These are phyloP conservation scores for Backusella tarrabulga DNA, from an alignment of 192 early-diverging fungal species.

Conservation along the genomic window DNA sequence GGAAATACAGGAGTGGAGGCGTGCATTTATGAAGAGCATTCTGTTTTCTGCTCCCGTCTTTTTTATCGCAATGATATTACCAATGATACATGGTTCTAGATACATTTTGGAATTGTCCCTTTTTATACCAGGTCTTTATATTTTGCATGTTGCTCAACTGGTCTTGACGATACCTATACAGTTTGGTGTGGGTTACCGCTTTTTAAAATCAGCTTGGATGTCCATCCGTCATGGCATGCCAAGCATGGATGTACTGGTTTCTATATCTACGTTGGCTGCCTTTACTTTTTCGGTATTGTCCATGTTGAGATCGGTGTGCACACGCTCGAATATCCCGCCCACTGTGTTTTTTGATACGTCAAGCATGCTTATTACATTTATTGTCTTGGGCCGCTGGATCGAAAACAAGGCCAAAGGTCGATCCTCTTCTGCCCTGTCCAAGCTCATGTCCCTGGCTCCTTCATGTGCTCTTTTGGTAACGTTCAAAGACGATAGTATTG, in stretches of 20 bases:
- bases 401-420: slow-evolving; percentile 95
- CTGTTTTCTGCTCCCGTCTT: slow-evolving; percentile 82
- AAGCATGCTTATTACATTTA: slow-evolving; percentile 89
- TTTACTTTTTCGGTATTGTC: slow-evolving; percentile 81
- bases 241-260: slow-evolving; percentile 95
- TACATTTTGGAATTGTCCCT: slow-evolving; percentile 37
- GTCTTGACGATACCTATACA: slow-evolving; percentile 87
- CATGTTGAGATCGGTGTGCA: slow-evolving; percentile 63
- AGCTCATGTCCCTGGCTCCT: slow-evolving; percentile 85
- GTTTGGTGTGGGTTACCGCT: slow-evolving; percentile 81
- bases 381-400: slow-evolving; percentile 87
- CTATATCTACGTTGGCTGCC: slow-evolving; percentile 81
- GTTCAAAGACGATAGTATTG: slow-evolving; percentile 43
- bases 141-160: slow-evolving; percentile 65
- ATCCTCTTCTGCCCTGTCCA: slow-evolving; percentile 83
- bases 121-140: slow-evolving; percentile 56
- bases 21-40: slow-evolving; percentile 64
- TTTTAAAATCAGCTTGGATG: slow-evolving; percentile 80
- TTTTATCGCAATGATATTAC: slow-evolving; percentile 74
- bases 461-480: slow-evolving; percentile 61
- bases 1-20: slow-evolving; percentile 85
- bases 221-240: slow-evolving; percentile 76
- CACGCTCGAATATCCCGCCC: slow-evolving; percentile 48
- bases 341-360: slow-evolving; percentile 94
- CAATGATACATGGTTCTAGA: slow-evolving; percentile 39